phyloP scores from a whole-genome alignment of 129 eudicot genomes.

The Chrysanthemum seticuspe region DNA sequence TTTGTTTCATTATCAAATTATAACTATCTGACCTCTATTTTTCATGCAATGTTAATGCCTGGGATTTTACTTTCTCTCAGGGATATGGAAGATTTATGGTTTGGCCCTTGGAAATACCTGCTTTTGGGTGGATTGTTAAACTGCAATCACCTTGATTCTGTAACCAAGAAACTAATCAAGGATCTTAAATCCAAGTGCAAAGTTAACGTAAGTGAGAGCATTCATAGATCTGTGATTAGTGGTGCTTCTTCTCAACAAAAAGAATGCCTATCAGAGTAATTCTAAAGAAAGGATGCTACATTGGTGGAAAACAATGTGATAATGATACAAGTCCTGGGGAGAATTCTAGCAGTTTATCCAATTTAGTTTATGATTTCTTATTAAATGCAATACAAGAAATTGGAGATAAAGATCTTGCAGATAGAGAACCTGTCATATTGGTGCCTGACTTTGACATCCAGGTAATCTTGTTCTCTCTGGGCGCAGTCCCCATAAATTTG shows the following conservation, averaged over 20 bases:
- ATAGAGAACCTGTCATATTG: constrained; percentile 62
- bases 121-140: constrained; percentile 66
- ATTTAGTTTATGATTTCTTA: constrained; percentile 31
- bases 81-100: constrained; percentile 82
- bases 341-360: constrained; percentile 26
- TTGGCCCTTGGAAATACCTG: constrained; percentile 81
- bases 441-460: constrained; percentile 80
- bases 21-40: neutral
- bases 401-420: constrained; percentile 39
- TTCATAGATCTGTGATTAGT: constrained; percentile 40
- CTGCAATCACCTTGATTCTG: constrained; percentile 39
- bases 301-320: constrained; percentile 33
- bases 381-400: constrained; percentile 32
- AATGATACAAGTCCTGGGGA: constrained; percentile 2
- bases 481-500: neutral
- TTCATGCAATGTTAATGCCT: neutral
- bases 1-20: neutral
- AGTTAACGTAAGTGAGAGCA: constrained; percentile 32
- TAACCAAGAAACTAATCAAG: constrained; percentile 41
- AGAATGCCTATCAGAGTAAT: constrained; percentile 44
- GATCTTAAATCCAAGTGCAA: constrained; percentile 40
- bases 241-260: constrained; percentile 40
- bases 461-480: constrained; percentile 33
- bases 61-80: constrained; percentile 33
- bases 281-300: constrained; percentile 62